Base-by-base conservation (phyloP, 805 yeast genomes). In the Suhomyces canberraensis region DNA sequence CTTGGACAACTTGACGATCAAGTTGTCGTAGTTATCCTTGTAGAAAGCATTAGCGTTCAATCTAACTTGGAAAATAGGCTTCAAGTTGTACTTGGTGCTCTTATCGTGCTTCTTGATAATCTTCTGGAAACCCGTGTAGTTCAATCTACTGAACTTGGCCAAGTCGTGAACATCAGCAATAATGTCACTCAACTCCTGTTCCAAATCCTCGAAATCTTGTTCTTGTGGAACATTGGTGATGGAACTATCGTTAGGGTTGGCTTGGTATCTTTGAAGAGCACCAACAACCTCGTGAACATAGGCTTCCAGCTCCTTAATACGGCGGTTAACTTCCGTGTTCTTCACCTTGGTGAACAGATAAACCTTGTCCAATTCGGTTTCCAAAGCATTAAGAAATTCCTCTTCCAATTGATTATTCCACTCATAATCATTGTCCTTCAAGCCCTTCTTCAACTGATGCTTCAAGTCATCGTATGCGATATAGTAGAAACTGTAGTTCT, bases 161-260 rank as follows among this genome's bases (percentile, higher is more conserved):
- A 93, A 75, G 61, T 93, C 98, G 56, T 93, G 97, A 30, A 93
- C 96, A 64, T 90, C 97, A 16, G 97, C 96, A 61, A 93, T 90
- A 50, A 93, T 81, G 51, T 90, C 96, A 21, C 64, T 55, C 37
- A 69, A 57, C 37, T 63, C 70, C 36, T 63, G 64, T 52, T 69
- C 73, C 48, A 62, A 60, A 33, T 67, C 72, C 41, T 66, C 69
- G 38, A 64, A 58, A 42, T 66, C 71, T 49, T 61, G 69, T 41
- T 67, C 73, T 39, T 53, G 62, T 4, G 71, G 73, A 25, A 58
- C 56, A 29, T 52, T 47, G 8, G 49, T 42, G 8, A 27, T 29
- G 74, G 55, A 81, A 85, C 42, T 69, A 26, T 42, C 47, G 33
- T 41, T 44, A 7, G 62, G 60, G 42, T 61, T 56, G 27, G 35